Evolutionary conservation across 192 early-diverging fungal species (phyloP).

Genomic region (Phycomyces blakesleeanus): DNA sequence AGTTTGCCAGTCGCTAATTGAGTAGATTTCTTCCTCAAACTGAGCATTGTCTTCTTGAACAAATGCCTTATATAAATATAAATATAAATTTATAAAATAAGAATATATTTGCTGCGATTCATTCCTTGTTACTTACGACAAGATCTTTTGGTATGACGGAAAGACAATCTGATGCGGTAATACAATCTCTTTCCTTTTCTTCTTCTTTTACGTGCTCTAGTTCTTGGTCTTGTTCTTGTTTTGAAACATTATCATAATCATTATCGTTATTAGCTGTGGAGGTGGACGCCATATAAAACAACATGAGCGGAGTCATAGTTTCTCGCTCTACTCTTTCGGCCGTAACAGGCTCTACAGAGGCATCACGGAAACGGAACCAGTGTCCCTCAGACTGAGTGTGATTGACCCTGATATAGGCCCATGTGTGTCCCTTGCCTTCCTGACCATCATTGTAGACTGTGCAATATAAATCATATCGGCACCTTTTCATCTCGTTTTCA

Average conservation of each 20-base stretch:
- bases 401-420: constrained; percentile 36
- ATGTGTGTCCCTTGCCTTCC: constrained; percentile 31
- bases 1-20: background rate
- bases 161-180: too few relatives aligned
- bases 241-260: too few relatives aligned
- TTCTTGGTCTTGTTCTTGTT: too few relatives aligned
- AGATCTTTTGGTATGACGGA: too few relatives aligned
- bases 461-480: constrained; percentile 29
- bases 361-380: constrained; percentile 37
- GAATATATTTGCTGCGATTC: too few relatives aligned
- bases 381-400: constrained; percentile 2
- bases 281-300: constrained; percentile 17
- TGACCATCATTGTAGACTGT: constrained; percentile 30
- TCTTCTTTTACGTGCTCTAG: too few relatives aligned
- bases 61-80: too few relatives aligned
- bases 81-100: too few relatives aligned
- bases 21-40: constrained; percentile 12
- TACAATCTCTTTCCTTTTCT: too few relatives aligned
- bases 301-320: background rate
- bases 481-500: constrained; percentile 8
- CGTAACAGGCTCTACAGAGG: constrained; percentile 15
- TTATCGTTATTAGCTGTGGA: too few relatives aligned
- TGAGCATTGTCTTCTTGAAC: constrained; percentile 15
- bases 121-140: background rate
- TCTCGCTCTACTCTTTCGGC: constrained; percentile 24